Percentiles rank a stretch among this genome's conserved stretches.
Evolutionary conservation across 2,329 filamentous ascomycete genomes (phyloP).

Genomic region (Hypoxylon sp.): DNA sequence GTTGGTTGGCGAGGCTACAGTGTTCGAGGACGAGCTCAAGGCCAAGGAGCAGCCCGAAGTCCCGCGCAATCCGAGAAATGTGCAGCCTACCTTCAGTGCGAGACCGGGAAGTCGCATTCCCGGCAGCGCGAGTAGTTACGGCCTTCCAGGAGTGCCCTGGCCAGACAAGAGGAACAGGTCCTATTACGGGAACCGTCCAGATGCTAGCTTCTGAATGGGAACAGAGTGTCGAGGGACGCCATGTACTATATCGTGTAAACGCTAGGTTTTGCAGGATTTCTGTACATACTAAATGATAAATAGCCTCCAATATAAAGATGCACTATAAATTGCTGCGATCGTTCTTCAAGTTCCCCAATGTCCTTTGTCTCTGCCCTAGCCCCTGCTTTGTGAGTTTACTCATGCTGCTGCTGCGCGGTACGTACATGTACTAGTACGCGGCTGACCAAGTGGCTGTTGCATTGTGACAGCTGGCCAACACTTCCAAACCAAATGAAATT

Average conservation of each 20-base stretch:
- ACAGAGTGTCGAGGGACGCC: neutral
- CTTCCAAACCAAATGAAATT: too few species aligned
- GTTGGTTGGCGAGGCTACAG: slow-evolving; percentile 53
- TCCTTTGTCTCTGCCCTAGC: neutral
- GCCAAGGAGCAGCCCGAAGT: slow-evolving; percentile 15
- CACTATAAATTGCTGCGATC: too few species aligned
- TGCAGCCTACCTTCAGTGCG: neutral
- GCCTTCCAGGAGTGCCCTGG: slow-evolving; percentile 46
- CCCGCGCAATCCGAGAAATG: slow-evolving; percentile 13
- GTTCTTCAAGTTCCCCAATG: neutral
- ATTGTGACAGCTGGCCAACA: neutral
- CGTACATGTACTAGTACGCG: neutral
- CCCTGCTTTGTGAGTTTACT: neutral
- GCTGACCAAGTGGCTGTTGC: neutral
- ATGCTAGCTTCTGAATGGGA: neutral
- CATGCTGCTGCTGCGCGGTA: neutral
- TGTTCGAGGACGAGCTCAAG: slow-evolving; percentile 50
- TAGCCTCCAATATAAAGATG: neutral
- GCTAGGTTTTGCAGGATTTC: slow-evolving; percentile 28
- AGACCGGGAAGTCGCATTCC: slow-evolving; percentile 35
- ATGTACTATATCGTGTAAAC: slow-evolving; percentile 26
- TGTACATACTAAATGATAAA: slow-evolving; percentile 33
- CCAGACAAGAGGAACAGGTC: too few species aligned
- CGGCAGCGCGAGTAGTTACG: slow-evolving; percentile 56
- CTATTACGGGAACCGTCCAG: neutral